Base-by-base conservation (phyloP, 176 grass and related monocot genomes). In the Musa itinerans region DNA sequence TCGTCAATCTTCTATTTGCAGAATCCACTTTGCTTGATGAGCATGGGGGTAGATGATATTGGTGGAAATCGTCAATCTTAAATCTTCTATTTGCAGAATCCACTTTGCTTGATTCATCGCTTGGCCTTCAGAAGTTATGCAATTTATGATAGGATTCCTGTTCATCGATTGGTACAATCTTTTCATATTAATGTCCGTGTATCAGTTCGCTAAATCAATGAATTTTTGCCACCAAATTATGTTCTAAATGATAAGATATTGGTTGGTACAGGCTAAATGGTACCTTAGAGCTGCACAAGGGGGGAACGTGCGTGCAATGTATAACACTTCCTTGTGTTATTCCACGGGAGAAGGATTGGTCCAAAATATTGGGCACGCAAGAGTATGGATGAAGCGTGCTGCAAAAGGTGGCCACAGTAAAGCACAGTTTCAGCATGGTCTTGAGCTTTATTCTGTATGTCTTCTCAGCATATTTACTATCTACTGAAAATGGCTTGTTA, bases 321-420 rank as follows among this genome's bases (percentile, higher is more conserved):
- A 92, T 84, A 92, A 92, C 43, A 76, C 83, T 84, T 88, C 86
- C 62, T 79, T 92, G 63, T 92, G 89, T 59, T 88, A 88, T 65
- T 77, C 34, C 75, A 79, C 26, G 0, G 83, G 86, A 83, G 89
- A 92, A 88, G 89, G 89, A 59, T 74, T 88, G 67, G 10, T 81
- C 51, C 86, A 63, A 22, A 84, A 92, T 76, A 68, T 68, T 23
- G 50, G 53, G 50, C 80, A 69, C 74, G 79, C 89, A 61, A 92
- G 86, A 78, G 79, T 62, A 53, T 92, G 89, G 89, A 52, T 92
- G 79, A 84, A 89, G 76, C 68, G 83, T 74, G 89, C 89, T 86
- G 89, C 89, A 50, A 81, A 92, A 24, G 88, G 83, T 76, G 86
- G 89, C 73, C 86, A 89, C 81, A 76, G 75, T 54, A 92, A 88